Conservation (phyloP, 495 filamentous ascomycete species). For the Penicillium robsamsonii region DNA sequence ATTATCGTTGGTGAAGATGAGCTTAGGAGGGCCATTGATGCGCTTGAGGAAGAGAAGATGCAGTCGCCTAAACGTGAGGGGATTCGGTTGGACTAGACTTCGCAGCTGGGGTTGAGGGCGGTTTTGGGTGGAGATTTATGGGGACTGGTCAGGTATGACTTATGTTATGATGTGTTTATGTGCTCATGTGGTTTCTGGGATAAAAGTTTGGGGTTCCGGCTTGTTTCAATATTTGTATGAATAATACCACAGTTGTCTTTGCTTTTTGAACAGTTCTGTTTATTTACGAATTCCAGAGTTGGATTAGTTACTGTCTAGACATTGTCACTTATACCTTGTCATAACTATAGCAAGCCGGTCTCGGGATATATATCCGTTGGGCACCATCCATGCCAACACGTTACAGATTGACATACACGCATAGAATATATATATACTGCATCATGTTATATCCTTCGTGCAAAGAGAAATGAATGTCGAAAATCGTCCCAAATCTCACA, state of each 20-base stretch:
- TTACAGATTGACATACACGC: too few relatives aligned
- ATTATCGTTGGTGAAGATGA: conserved; percentile 80
- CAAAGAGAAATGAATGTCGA: too few relatives aligned
- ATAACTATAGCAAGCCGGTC: too few relatives aligned
- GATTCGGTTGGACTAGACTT: neutral
- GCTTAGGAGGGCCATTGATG: conserved; percentile 65
- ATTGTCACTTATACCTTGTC: too few relatives aligned
- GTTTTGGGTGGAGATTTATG: neutral
- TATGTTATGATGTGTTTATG: neutral
- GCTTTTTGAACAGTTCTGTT: too few relatives aligned
- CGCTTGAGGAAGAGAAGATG: conserved; percentile 52
- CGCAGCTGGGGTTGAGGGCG: neutral
- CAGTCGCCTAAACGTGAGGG: neutral
- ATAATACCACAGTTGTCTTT: neutral
- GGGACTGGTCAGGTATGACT: neutral
- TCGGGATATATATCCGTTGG: too few relatives aligned
- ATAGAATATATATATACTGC: too few relatives aligned
- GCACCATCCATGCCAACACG: too few relatives aligned
- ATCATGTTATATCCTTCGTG: too few relatives aligned
- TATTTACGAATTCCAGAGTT: too few relatives aligned
- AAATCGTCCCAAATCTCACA: too few relatives aligned
- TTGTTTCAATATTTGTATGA: conserved; percentile 1
- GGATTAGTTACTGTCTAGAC: too few relatives aligned
- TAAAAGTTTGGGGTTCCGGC: conserved; percentile 4
- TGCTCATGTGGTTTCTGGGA: neutral